Conservation (phyloP, 129 eudicot species). For the Pulicaria dysenterica region DNA sequence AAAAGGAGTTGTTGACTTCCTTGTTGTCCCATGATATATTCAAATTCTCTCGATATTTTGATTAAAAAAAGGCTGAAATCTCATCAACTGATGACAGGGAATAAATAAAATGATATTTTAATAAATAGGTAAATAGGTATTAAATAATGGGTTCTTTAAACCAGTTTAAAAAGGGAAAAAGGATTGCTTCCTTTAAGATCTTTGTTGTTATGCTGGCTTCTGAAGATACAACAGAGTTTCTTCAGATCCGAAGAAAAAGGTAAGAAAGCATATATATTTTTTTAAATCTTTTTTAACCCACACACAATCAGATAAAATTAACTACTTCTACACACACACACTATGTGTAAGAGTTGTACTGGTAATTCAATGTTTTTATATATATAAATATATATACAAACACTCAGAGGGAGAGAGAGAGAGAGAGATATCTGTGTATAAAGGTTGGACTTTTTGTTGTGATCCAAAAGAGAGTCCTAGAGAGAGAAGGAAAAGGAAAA, state of each 20-base stretch:
- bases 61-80: conserved; percentile 3
- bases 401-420: neutral
- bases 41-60: conserved; percentile 33
- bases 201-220: conserved; percentile 71
- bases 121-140: conserved; percentile 14
- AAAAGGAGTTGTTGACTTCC: conserved; percentile 39
- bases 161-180: conserved; percentile 37
- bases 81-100: conserved; percentile 51
- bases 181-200: conserved; percentile 71
- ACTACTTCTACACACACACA: conserved; percentile 27
- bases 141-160: conserved; percentile 14
- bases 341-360: conserved; percentile 39
- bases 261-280: conserved; percentile 27
- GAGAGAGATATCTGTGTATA: conserved; percentile 34
- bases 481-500: conserved; percentile 30
- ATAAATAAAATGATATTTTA: conserved; percentile 55
- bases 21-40: conserved; percentile 33
- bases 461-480: conserved; percentile 49
- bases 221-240: conserved; percentile 74
- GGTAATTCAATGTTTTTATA: conserved; percentile 5
- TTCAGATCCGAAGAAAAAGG: conserved; percentile 96
- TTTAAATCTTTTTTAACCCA: conserved; percentile 19
- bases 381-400: neutral
- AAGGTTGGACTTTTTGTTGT: conserved; percentile 64
- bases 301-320: conserved; percentile 20